These are phyloP conservation scores for Asterophora parasitica DNA, from an alignment of 768 basidiomycete species.

Conservation along the genomic window DNA sequence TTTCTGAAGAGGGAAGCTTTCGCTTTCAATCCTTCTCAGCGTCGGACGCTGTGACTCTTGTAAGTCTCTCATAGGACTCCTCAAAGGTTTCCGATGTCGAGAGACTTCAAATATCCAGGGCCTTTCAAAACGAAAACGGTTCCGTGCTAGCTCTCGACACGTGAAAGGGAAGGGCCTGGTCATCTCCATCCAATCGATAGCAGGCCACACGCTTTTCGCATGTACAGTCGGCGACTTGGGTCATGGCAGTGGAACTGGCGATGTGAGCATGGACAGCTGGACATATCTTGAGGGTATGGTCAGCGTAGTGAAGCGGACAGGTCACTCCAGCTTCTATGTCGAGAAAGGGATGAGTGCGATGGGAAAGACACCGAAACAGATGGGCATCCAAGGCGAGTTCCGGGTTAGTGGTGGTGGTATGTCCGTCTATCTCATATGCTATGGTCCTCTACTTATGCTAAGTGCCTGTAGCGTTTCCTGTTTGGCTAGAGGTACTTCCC, in stretches of 20 bases:
- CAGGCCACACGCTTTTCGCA: conserved; percentile 74
- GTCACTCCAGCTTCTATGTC: conserved; percentile 82
- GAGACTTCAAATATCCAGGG: conserved; percentile 29
- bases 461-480: conserved; percentile 62
- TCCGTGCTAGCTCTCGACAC: conserved; percentile 66
- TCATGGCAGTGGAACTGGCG: conserved; percentile 57
- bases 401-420: conserved; percentile 74
- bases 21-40: conserved; percentile 74
- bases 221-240: conserved; percentile 84
- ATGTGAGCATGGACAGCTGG: conserved; percentile 83
- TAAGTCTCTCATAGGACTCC: conserved; percentile 19
- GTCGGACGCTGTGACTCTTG: conserved; percentile 75
- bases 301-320: conserved; percentile 71
- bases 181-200: conserved; percentile 74
- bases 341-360: conserved; percentile 84
- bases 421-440: conserved; percentile 20
- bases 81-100: conserved; percentile 1
- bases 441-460: not conserved
- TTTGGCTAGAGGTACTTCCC: conserved; percentile 69
- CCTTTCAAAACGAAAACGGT: conserved; percentile 79
- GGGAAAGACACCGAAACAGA: conserved; percentile 70
- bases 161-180: conserved; percentile 76
- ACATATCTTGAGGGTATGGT: conserved; percentile 74
- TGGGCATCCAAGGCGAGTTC: conserved; percentile 63
- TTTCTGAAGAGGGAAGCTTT: conserved; percentile 64